Conservation (phyloP, 306 rosid genomes). For the Myrica gale region DNA sequence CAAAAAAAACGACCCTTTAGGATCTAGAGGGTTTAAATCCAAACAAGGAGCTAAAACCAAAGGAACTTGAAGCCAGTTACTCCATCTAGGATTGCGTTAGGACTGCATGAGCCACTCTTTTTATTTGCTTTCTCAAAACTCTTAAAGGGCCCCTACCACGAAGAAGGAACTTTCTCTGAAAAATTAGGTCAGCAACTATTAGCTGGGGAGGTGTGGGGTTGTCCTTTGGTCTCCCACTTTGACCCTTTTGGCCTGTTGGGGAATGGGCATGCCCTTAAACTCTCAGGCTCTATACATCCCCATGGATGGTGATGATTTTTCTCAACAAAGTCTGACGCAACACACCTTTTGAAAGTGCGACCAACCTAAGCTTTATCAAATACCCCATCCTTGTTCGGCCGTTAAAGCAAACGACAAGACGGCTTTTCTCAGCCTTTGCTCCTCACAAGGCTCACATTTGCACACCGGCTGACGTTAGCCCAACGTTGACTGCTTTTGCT, state of each 20-base stretch:
- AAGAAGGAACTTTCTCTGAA: not conserved
- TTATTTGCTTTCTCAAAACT: not conserved
- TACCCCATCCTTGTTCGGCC: conserved; percentile 34
- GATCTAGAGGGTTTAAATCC: too few species aligned
- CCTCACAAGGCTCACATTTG: conserved; percentile 35
- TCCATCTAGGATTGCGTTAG: too few species aligned
- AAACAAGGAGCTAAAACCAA: too few species aligned
- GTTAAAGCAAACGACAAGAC: conserved; percentile 64
- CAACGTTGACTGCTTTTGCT: conserved; percentile 55
- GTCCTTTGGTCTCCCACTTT: conserved; percentile 29
- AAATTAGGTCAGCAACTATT: conserved; percentile 28
- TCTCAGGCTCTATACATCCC: too few species aligned
- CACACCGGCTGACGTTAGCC: conserved; percentile 58
- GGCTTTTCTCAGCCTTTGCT: conserved; percentile 80
- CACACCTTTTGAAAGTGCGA: conserved; percentile 33
- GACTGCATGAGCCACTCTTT: too few species aligned
- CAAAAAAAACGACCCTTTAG: too few species aligned
- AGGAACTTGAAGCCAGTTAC: too few species aligned
- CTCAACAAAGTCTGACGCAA: conserved; percentile 54
- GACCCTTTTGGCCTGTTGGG: conserved; percentile 8
- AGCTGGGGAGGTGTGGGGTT: conserved; percentile 17
- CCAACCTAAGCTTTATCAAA: conserved; percentile 14
- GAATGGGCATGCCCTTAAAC: conserved; percentile 20
- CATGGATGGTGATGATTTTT: not conserved
- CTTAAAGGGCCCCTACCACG: not conserved